Percentiles rank a stretch among this genome's conserved stretches.
These are phyloP conservation scores for Auricularia heimuer DNA, from an alignment of 768 basidiomycete genomes.

Conservation along the genomic window DNA sequence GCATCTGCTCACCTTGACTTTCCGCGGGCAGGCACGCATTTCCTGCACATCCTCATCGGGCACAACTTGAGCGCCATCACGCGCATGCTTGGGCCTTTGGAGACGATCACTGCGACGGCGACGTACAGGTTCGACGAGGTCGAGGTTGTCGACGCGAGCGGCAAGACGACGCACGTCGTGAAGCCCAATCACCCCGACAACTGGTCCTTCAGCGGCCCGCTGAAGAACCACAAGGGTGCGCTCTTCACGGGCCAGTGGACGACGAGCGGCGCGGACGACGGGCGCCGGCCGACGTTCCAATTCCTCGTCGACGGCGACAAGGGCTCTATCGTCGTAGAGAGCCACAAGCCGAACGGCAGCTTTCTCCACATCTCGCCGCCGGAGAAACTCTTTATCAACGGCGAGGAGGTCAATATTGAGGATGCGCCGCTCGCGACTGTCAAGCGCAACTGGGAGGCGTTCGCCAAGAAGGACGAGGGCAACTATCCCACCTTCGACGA, in stretches of 20 bases:
- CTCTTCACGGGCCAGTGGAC: slow-evolving; percentile 20
- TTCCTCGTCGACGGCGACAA: slow-evolving; percentile 30
- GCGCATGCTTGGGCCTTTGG: slow-evolving; percentile 23
- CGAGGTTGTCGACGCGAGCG: slow-evolving; percentile 17
- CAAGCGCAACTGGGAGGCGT: slow-evolving; percentile 14
- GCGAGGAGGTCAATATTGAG: slow-evolving; percentile 17
- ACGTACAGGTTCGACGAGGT: slow-evolving; percentile 19
- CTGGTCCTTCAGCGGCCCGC: slow-evolving; percentile 19
- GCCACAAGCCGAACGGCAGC: slow-evolving; percentile 5
- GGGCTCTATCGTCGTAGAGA: slow-evolving; percentile 20
- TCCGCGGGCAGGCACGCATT: slow-evolving; percentile 16
- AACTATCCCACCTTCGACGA: slow-evolving; percentile 22
- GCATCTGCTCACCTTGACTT: background rate
- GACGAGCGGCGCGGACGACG: slow-evolving; percentile 13
- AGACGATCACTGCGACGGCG: slow-evolving; percentile 18
- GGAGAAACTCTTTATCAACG: slow-evolving; percentile 21
- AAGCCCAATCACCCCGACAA: slow-evolving; percentile 19
- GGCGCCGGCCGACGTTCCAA: slow-evolving; percentile 18
- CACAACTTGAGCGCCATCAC: slow-evolving; percentile 23
- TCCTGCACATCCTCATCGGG: slow-evolving; percentile 19
- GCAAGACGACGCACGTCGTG: slow-evolving; percentile 19
- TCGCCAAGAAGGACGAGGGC: slow-evolving; percentile 15
- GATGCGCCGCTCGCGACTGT: background rate
- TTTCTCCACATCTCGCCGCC: slow-evolving; percentile 19
- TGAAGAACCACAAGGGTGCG: slow-evolving; percentile 20